These are phyloP conservation scores for Erythrobasidium hasegawianum DNA, from an alignment of 1,284 basidiomycete genomes.

Conservation along the genomic window DNA sequence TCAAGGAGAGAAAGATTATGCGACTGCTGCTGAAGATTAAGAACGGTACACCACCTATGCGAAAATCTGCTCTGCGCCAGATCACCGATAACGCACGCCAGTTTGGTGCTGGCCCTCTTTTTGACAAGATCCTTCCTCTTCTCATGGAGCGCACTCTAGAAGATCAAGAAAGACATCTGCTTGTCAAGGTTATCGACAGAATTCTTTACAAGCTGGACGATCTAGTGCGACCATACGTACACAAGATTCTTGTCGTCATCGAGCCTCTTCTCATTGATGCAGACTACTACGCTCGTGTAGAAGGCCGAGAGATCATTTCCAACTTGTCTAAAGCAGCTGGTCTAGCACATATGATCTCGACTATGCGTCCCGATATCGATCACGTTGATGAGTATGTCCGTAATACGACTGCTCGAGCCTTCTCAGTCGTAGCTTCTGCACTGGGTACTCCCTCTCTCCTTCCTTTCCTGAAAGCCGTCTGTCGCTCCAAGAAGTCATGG, in stretches of 20 bases:
- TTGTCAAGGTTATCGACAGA: conserved; percentile 99
- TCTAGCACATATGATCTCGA: conserved; percentile 99
- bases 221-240: conserved; percentile 95
- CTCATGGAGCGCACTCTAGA: conserved; percentile 99
- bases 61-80: conserved; percentile 94
- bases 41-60: conserved; percentile 96
- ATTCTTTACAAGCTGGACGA: conserved; percentile 99
- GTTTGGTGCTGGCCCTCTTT: conserved; percentile 96
- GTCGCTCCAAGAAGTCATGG: conserved; percentile 98
- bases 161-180: conserved; percentile 95
- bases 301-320: conserved; percentile 98
- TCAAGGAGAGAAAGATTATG: conserved; percentile 99
- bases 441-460: conserved; percentile 95
- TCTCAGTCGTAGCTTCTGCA: conserved; percentile 97
- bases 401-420: conserved; percentile 97
- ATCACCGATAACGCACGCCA: conserved; percentile 99
- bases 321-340: conserved; percentile 98
- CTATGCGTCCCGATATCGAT: conserved; percentile 99
- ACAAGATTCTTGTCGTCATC: conserved; percentile 99
- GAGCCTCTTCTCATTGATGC: conserved; percentile 98
- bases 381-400: conserved; percentile 99
- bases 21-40: conserved; percentile 99
- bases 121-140: conserved; percentile 96
- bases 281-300: conserved; percentile 98
- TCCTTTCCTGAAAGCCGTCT: conserved; percentile 97